Evolutionary conservation across 2,329 filamentous ascomycete genomes (phyloP), one percentile per base, ranked within the genome.

Genomic region (Colletotrichum graminicola): DNA sequence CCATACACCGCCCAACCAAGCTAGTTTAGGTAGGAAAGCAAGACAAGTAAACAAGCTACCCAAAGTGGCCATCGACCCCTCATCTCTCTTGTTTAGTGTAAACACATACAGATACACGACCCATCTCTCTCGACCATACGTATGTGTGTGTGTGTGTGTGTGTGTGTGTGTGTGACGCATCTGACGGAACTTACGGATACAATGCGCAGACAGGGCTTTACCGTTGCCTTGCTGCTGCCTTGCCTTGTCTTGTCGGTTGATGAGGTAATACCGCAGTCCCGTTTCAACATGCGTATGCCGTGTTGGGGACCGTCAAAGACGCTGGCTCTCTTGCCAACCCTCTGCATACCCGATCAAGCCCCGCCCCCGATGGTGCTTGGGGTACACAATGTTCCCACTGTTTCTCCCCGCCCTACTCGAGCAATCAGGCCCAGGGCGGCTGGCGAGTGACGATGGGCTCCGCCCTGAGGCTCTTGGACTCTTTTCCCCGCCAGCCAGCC

Each of bases 11-110:
- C 36, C n/a, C 16, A 41, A 34, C 11, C 16, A 36, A 41, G 39
- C 18, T 14, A 12, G 16, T 18, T 10, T 10, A n/a, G 45, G 6
- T 43, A 8, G 52, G 6, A 39, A 64, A 59, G 16, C 47, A 63
- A 72, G 41, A 45, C 61, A 55, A 54, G 61, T 60, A 68, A 71
- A 71, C 67, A 71, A 62, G 57, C 34, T 67, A 62, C 68, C 68
- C 11, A 67, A 67, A 55, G 55, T 26, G 64, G 45, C 43, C 45
- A n/a, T n/a, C 45, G 45, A 32, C 34, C 45, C 59, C 32, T 62
- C 59, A 29, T 39, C 59, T 39, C 23, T 11, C 45, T 32, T 21
- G 34, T 43, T 47, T 21, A 21, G 43, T 51, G 23, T 29, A 45
- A 45, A 45, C 43, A 51, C 57, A 23, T 41, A 2, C 39, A n/a